These are phyloP conservation scores for Xylaria curta DNA, from an alignment of 495 filamentous ascomycete species.

Conservation along the genomic window DNA sequence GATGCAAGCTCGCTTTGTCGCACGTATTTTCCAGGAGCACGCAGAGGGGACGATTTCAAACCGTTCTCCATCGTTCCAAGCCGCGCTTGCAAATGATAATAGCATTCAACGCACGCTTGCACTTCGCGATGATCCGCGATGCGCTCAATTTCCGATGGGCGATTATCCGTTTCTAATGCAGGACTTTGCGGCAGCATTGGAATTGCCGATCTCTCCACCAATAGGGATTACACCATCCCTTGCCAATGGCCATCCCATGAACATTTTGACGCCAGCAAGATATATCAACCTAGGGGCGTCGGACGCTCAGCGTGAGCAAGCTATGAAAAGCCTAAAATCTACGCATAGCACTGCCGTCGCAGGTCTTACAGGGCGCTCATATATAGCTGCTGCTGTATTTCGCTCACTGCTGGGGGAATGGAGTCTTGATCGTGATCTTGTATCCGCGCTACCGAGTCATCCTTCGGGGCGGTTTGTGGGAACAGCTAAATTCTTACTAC, in stretches of 20 bases:
- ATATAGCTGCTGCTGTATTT: conserved; percentile 70
- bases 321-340: conserved; percentile 38
- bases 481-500: conserved; percentile 66
- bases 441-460: conserved; percentile 52
- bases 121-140: conserved; percentile 48
- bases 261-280: conserved; percentile 53
- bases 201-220: conserved; percentile 42
- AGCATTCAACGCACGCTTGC: conserved; percentile 51
- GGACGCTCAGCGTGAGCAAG: conserved; percentile 31
- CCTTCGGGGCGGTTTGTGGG: conserved; percentile 68
- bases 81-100: conserved; percentile 46
- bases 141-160: conserved; percentile 78
- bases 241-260: conserved; percentile 46
- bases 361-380: conserved; percentile 47
- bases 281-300: conserved; percentile 39
- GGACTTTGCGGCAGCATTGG: conserved; percentile 64
- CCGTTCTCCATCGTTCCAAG: conserved; percentile 31
- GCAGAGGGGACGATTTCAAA: conserved; percentile 17
- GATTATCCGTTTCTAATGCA: conserved; percentile 85
- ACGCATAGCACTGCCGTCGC: conserved; percentile 43
- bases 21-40: conserved; percentile 47
- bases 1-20: conserved; percentile 77
- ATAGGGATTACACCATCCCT: conserved; percentile 38
- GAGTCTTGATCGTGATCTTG: conserved; percentile 60
- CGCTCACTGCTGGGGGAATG: conserved; percentile 76